Evolutionary conservation across 2,329 filamentous ascomycete species (phyloP), one percentile per base, ranked within the genome.

Genomic region (Fusarium oligoseptatum): DNA sequence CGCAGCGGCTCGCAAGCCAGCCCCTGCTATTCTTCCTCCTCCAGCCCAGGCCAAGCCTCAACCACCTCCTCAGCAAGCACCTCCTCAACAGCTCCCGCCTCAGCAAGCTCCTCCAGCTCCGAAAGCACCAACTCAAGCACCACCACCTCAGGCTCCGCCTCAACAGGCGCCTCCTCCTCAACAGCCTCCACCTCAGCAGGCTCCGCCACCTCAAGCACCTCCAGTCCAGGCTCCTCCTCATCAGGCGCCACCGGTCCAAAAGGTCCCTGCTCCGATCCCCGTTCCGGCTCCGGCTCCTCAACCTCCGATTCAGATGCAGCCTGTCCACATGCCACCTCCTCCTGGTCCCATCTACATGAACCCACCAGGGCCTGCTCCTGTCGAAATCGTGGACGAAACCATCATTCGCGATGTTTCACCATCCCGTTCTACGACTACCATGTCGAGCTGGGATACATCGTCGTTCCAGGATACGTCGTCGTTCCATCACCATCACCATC

Each of bases 351-450:
- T 83, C 43, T 72, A 84, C 48, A 64, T 84, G 48, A 80, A 84
- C 9, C 76, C 78, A 11, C 79, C 81, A 60, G 67, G 64, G 9
- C 80, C 82, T 4, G 75, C 77, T 6, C 76, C 82, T 6, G 81
- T 83, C 15, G 83, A 89, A 24, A 77, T 87, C 4, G 80, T 85
- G 17, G 84, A 88, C 48, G 85, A 84, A 20, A 87, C 85, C 4
- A 80, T 88, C 20, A 80, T 88, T 36, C 87, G 88, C 6, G 87
- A 90, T 15, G 75, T 82, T 3, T 90, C 88, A 2, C 88, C 88
- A 6, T 78, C 83, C 6, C 83, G 86, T 27, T 81, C 76, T 6
- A 83, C 81, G 45, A 84, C 81, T 17, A 82, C 84, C 4, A 78
- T 82, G 39, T 77, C 79, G 6, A 83, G 80, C 75, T 81, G 77